Conservation (phyloP, 2,329 filamentous ascomycete genomes). For the Neoarthrinium moseri region DNA sequence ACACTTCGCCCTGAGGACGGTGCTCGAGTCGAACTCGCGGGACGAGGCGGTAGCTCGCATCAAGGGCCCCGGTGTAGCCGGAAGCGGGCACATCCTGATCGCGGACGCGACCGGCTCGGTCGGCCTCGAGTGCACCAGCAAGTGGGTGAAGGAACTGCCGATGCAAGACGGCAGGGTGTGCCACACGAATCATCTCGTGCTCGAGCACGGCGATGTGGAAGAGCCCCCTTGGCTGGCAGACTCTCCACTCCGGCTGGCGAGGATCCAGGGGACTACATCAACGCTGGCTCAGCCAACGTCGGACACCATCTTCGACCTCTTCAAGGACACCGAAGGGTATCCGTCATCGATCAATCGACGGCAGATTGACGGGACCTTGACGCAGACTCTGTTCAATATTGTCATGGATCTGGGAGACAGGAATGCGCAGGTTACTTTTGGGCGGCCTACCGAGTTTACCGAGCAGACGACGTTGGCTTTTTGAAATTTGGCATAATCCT, state of each 20-base stretch:
- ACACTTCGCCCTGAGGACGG: slow-evolving; percentile 58
- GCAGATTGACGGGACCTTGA: slow-evolving; percentile 16
- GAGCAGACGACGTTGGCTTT: slow-evolving; percentile 19
- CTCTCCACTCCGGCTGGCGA: slow-evolving; percentile 22
- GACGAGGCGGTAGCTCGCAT: slow-evolving; percentile 43
- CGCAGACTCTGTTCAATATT: slow-evolving; percentile 31
- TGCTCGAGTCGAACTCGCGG: slow-evolving; percentile 49
- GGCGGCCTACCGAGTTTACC: slow-evolving; percentile 25
- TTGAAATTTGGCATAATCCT: too few species aligned
- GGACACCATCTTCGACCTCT: slow-evolving; percentile 19
- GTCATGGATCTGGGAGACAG: slow-evolving; percentile 26
- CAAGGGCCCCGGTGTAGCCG: slow-evolving; percentile 42
- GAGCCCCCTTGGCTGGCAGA: slow-evolving; percentile 29
- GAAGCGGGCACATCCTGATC: slow-evolving; percentile 49
- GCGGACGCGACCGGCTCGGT: slow-evolving; percentile 40
- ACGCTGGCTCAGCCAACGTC: slow-evolving; percentile 10
- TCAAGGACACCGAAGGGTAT: slow-evolving; percentile 27
- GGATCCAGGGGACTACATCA: slow-evolving; percentile 23
- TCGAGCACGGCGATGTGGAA: slow-evolving; percentile 25
- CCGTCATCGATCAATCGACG: slow-evolving; percentile 27
- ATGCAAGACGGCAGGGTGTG: slow-evolving; percentile 32
- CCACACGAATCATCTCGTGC: slow-evolving; percentile 44
- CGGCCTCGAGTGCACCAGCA: slow-evolving; percentile 43
- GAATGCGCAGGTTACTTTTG: slow-evolving; percentile 26
- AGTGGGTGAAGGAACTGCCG: slow-evolving; percentile 23